Conservation (phyloP, 192 early-diverging fungal species). For the Glomus cerebriforme region DNA sequence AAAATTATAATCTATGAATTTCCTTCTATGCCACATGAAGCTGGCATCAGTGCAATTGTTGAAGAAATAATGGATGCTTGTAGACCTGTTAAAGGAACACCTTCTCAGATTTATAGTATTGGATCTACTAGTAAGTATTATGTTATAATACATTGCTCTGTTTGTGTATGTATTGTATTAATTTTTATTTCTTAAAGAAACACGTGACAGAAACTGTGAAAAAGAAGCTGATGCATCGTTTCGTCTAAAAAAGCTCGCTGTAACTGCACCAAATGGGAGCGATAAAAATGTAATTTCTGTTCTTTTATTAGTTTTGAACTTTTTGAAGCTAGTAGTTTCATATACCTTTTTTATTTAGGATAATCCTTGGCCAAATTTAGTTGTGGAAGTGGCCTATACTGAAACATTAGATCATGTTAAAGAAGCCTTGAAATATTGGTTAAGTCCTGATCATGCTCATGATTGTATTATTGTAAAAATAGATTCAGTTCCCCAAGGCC, state of each 20-base stretch:
- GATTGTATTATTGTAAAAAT: conserved; percentile 34
- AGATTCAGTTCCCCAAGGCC: conserved; percentile 11
- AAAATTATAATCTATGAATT: conserved; percentile 28
- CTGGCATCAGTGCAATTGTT: conserved; percentile 19
- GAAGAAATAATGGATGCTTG: neutral
- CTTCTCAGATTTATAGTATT: conserved; percentile 17
- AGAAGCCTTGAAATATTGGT: conserved; percentile 25
- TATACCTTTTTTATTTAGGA: conserved; percentile 28
- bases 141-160: conserved; percentile 19
- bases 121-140: conserved; percentile 31
- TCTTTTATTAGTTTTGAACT: conserved; percentile 28
- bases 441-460: conserved; percentile 20
- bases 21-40: conserved; percentile 24
- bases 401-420: conserved; percentile 25
- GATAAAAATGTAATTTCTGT: conserved; percentile 30
- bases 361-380: conserved; percentile 27
- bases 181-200: conserved; percentile 31
- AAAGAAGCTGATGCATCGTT: conserved; percentile 26
- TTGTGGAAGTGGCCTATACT: conserved; percentile 28
- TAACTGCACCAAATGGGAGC: conserved; percentile 28
- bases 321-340: conserved; percentile 19
- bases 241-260: conserved; percentile 10
- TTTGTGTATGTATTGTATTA: conserved; percentile 14
- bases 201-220: conserved; percentile 20
- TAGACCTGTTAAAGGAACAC: neutral